Base-by-base conservation (phyloP, 345 rosid species). In the Eucalyptus marginata region DNA sequence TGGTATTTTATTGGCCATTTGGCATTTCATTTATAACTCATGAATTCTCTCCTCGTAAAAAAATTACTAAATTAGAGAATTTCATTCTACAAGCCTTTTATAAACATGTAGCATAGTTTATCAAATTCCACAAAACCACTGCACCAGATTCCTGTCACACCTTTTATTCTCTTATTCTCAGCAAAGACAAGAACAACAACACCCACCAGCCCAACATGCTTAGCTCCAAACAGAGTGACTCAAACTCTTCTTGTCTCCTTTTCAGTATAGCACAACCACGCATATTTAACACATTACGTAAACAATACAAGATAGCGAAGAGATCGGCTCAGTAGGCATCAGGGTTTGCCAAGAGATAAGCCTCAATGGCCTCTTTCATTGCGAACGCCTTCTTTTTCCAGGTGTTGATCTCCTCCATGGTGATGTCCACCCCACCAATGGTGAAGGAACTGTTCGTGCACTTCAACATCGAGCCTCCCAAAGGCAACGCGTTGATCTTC, bases 301-400 rank as follows among this genome's bases (percentile, higher is more conserved):
- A 31, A 66, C 40, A 8, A 15, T 8, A 66, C 40, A 15, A 15
- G 76, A 31, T 31, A 4, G 76, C 5, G 36, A 46, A 9, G 49
- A 47, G 49, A 47, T 47, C 49, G 49, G 49, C 33, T 40, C 25
- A 43, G 9, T 85, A 91, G 10, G 90, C 91, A 40, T 90, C 81
- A 52, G 94, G 93, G 84, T 93, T 89, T 10, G 93, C 90, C 36
- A 91, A 12, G 64, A 93, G 87, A 84, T 93, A 90, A 15, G 89
- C 91, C 90, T 93, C 93, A 25, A 93, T 25, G 79, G 90, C 92
- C 90, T 93, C 89, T 88, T 88, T 86, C 59, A 91, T 27, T 3
- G 52, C 91, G 12, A 49, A 90, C 6, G 76, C 86, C 76, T 83
- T 85, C 85, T 87, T 89, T 11, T 89, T 86, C 88, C 88, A 66